These are phyloP conservation scores for Elongisporangium undulatum DNA, from an alignment of 352 stramenopile species.

Conservation along the genomic window DNA sequence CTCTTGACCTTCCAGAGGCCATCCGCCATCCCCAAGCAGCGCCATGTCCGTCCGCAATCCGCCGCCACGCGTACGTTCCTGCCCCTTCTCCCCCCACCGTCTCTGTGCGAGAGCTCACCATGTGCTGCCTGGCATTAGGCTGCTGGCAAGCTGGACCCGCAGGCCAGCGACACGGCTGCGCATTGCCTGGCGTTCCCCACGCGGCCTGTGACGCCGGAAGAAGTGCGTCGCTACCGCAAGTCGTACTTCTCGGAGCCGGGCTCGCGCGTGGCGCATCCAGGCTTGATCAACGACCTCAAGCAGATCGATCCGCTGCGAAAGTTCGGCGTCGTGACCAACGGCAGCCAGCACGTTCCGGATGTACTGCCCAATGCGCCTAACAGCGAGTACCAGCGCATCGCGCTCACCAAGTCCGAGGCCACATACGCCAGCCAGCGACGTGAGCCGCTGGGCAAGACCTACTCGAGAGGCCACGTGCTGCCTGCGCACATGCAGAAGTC, in stretches of 20 bases:
- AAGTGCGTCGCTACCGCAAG: conserved; percentile 73
- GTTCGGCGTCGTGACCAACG: conserved; percentile 59
- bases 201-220: conserved; percentile 62
- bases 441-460: conserved; percentile 73
- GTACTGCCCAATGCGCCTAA: conserved; percentile 35
- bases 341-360: conserved; percentile 64
- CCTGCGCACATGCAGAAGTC: conserved; percentile 43
- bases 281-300: conserved; percentile 78
- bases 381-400: conserved; percentile 65
- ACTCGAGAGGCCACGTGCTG: conserved; percentile 59
- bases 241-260: conserved; percentile 82
- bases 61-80: conserved; percentile 21
- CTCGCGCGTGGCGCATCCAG: conserved; percentile 66
- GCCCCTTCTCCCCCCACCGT: neutral
- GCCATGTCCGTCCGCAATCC: conserved; percentile 8
- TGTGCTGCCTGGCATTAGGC: conserved; percentile 16
- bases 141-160: conserved; percentile 34
- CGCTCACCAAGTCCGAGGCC: conserved; percentile 62
- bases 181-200: conserved; percentile 54
- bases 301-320: conserved; percentile 52
- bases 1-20: neutral
- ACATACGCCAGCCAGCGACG: conserved; percentile 79
- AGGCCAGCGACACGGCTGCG: conserved; percentile 34
- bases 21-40: neutral
- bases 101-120: neutral